These are phyloP conservation scores for Eucalyptus marginata DNA, from an alignment of 345 rosid genomes.

Conservation along the genomic window DNA sequence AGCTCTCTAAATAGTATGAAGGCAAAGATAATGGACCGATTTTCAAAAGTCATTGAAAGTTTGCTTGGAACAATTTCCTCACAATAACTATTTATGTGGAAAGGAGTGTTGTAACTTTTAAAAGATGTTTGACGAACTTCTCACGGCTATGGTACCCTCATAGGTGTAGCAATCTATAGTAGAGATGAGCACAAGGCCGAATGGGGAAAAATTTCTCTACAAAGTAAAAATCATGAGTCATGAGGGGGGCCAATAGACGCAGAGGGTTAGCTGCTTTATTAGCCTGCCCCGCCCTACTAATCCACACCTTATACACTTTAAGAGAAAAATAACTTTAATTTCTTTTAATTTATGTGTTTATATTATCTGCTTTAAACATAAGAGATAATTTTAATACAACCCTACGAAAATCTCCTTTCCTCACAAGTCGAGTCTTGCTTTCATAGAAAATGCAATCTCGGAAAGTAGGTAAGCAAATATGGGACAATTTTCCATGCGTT, in stretches of 20 bases:
- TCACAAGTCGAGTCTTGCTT: background rate
- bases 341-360: background rate
- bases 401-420: background rate
- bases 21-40: background rate
- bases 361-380: background rate
- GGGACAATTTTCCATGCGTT: background rate
- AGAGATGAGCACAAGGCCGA: background rate
- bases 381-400: background rate
- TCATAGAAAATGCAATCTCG: background rate
- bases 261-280: background rate
- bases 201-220: background rate
- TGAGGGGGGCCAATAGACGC: background rate
- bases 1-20: background rate
- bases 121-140: background rate
- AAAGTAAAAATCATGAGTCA: background rate
- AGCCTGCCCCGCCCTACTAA: background rate
- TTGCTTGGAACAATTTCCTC: background rate
- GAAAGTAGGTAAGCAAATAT: background rate
- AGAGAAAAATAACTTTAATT: background rate
- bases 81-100: background rate
- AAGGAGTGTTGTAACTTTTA: background rate
- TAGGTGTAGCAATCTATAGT: background rate
- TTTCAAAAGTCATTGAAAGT: background rate
- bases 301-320: background rate
- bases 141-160: background rate